Evolutionary conservation across 2,329 filamentous ascomycete species (phyloP), one percentile per base, ranked within the genome.

Genomic region (Phialemonium atrogriseum): DNA sequence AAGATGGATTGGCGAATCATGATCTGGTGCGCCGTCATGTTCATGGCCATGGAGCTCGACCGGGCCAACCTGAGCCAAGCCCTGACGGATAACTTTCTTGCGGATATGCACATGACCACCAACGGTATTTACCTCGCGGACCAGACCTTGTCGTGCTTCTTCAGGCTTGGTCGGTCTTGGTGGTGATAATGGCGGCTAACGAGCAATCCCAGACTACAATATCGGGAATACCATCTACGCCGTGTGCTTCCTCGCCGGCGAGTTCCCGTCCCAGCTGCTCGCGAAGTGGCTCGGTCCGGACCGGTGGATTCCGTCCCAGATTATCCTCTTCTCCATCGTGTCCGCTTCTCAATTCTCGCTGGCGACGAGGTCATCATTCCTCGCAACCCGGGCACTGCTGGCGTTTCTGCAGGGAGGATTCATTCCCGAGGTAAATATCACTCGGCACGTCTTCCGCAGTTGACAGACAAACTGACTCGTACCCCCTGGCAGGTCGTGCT

Each of bases 251-350:
- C 50, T 77, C 3, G 50, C 62, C 4, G 71, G 74, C 0, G 75
- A 80, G 42, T 52, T 80, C 2, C 75, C 75, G 0, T 78, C 73
- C 0, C 73, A 79, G 43, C 58, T 80, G 8, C 45, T 79, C 11
- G 67, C 62, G 24, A 80, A 80, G 48, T 67, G 65, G 44, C 40
- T 59, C 3, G 55, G 50, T n/a, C 46, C 46, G 2, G 54, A 57
- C 30, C 45, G 50, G 4, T 59, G 56, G 55, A 56, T 58, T 18
- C 55, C 55, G 6, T 46, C 48, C 5, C 50, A 55, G n/a, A 56
- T 57, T 48, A 43, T 49, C 2, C n/a, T n/a, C n/a, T n/a, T n/a
- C n/a, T n/a, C n/a, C 41, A 40, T 73, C 4, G 62, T 75, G 5
- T 64, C 71, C 0, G 51, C 55, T 7, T 55, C 54, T 34, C 70